Evolutionary conservation across 768 basidiomycete genomes (phyloP).

Genomic region (Asterophora parasitica): DNA sequence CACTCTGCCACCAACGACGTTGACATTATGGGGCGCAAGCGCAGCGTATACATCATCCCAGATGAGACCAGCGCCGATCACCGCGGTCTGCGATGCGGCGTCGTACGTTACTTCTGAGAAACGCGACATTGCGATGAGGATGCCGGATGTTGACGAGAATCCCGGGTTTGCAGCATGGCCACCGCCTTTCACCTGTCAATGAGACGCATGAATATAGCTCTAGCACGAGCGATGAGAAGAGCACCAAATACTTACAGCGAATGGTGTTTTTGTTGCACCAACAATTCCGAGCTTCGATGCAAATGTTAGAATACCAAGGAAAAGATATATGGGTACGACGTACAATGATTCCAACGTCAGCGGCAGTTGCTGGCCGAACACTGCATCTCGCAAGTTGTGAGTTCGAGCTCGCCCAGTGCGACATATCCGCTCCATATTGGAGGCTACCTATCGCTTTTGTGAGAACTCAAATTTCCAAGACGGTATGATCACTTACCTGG

Average conservation of each 20-base stretch:
- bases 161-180: constrained; percentile 52
- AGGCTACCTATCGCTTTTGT: constrained; percentile 13
- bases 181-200: constrained; percentile 53
- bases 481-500: constrained; percentile 23
- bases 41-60: constrained; percentile 64
- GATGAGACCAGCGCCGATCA: constrained; percentile 42
- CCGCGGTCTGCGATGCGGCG: constrained; percentile 31
- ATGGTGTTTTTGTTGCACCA: constrained; percentile 39
- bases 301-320: background rate
- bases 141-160: constrained; percentile 56
- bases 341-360: constrained; percentile 49
- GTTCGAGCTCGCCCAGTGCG: constrained; percentile 51
- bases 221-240: background rate
- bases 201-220: background rate
- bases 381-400: constrained; percentile 42
- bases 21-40: constrained; percentile 43
- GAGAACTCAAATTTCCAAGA: background rate
- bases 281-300: constrained; percentile 41
- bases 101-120: constrained; percentile 45
- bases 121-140: constrained; percentile 51
- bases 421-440: constrained; percentile 37
- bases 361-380: constrained; percentile 52
- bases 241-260: constrained; percentile 38
- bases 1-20: constrained; percentile 56
- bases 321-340: constrained; percentile 10